Base-by-base conservation (phyloP, 2,329 filamentous ascomycete species). In the Curvularia eragrostidis region DNA sequence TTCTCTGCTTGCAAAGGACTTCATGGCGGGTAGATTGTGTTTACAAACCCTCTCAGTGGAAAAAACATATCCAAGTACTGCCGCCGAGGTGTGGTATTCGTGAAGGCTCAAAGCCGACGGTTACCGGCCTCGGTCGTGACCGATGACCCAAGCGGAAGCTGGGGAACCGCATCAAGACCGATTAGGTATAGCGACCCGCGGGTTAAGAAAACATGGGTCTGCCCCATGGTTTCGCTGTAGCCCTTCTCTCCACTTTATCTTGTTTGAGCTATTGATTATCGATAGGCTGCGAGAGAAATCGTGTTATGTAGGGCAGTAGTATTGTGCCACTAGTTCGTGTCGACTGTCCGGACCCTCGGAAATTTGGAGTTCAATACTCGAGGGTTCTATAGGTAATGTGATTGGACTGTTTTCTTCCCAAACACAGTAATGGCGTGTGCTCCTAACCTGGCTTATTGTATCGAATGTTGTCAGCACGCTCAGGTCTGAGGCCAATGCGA, bases 391-490 rank as follows among this genome's bases (percentile, higher is more conserved):
- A 34, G 32, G 32, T 15, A 12, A 34, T 13, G 32, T 34, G 32
- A 13, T 32, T 12, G 7, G 12, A 15, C 12, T 15, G 32, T 34
- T 34, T 34, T 15, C 32, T 34, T 34, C 15, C 32, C 12, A 34
- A 15, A 32, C 13, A 34, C n/a, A 5, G 13, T 36, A 8, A 7
- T 36, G 15, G 15, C 34, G 1, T 9, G 15, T 34, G 34, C 15
- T n/a, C 34, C 18, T 13, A 36, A n/a, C 34, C 5, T 4, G 34
- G 34, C n/a, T 36, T 9, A 18, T 5, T 36, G 34, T 36, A 7
- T 13, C n/a, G n/a, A n/a, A 36, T 18, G 12, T 13, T 51, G 76
- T 80, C 48, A 74, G 79, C 55, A 79, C 75, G 3, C 59, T 71
- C 18, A 72, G 76, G 58, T 64, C 69, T 1, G 64, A 76, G 51